Percentiles rank a stretch among this genome's conserved stretches.
Evolutionary conservation across 805 yeast genomes (phyloP).

Genomic region (Teunomyces barrocoloradensis): DNA sequence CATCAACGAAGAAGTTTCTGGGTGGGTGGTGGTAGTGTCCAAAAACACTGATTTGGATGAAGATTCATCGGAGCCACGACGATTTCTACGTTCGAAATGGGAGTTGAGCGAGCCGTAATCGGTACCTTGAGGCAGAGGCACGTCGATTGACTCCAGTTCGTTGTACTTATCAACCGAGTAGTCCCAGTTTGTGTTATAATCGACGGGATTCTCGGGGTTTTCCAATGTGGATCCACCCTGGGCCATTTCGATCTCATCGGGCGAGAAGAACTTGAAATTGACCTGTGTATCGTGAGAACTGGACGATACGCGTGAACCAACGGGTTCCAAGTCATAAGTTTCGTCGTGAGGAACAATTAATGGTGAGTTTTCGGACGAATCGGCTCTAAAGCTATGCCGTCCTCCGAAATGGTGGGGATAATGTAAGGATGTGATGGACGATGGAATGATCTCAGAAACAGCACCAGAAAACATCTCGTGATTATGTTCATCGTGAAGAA

Average conservation of each 20-base stretch:
- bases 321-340: conserved; percentile 32
- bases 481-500: conserved; percentile 53
- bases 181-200: conserved; percentile 76
- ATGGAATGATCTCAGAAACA: conserved; percentile 70
- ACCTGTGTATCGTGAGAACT: conserved; percentile 35
- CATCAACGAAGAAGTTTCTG: conserved; percentile 22
- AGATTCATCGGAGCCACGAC: conserved; percentile 7
- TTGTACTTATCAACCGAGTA: conserved; percentile 49
- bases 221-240: conserved; percentile 83
- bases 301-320: conserved; percentile 33
- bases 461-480: conserved; percentile 78
- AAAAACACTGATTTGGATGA: conserved; percentile 4
- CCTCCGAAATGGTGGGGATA: conserved; percentile 55
- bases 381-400: not conserved
- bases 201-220: conserved; percentile 54
- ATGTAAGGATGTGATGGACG: conserved; percentile 74
- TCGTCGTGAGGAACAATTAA: conserved; percentile 22
- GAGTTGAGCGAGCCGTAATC: conserved; percentile 30
- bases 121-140: conserved; percentile 3
- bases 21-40: not conserved
- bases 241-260: conserved; percentile 80
- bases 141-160: conserved; percentile 17
- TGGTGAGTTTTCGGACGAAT: conserved; percentile 35
- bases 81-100: conserved; percentile 22
- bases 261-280: conserved; percentile 76